Base-by-base conservation (phyloP, 768 basidiomycete species). In the Pulveroboletus sp. region DNA sequence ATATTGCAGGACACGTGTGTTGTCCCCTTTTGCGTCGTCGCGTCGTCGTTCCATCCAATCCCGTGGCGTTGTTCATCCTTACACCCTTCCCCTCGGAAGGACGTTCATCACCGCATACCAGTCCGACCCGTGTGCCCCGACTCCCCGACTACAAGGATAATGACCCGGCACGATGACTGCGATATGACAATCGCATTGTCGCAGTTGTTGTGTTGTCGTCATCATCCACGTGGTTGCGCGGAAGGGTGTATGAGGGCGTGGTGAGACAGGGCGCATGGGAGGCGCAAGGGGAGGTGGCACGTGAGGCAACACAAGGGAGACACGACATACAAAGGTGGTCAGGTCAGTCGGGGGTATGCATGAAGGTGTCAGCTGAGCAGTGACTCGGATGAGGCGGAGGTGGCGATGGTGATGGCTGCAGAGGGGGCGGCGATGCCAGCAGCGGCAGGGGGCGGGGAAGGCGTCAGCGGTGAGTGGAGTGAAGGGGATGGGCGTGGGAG, bases 91-190 rank as follows among this genome's bases (percentile, higher is more conserved):
- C 1, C 73, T 89, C 14, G 95, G 93, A 2, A 81, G 87, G 13
- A 74, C 92, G 29, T 84, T 89, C 56, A 71, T 99, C 6, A 93
- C 97, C 60, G 95, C 89, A 2, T 99, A 96, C 96, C 83, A 95
- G 27, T 69, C 95, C 59, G 93, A 99, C 72, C 97, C 95, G 4
- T 78, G 97, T 41, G 95, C 97, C 62, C 93, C 94, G 0, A n/a
- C n/a, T 97, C 97, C 57, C 87, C 91, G 20, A 85, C 85, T 52
- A n/a, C n/a, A n/a, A n/a, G n/a, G 93, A 95, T 68, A 92, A 91
- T 55, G 94, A 93, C 62, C 80, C 91, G 12, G 95, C 98, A 37
- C 96, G 94, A 1, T 96, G 92, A 4, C 90, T 93, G 32, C 71
- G 87, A 40, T n/a, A 94, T 91, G 65, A 93, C 88, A 36, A 77